Base-by-base conservation (phyloP, 805 yeast species). In the Blastobotrys mokoenaii region DNA sequence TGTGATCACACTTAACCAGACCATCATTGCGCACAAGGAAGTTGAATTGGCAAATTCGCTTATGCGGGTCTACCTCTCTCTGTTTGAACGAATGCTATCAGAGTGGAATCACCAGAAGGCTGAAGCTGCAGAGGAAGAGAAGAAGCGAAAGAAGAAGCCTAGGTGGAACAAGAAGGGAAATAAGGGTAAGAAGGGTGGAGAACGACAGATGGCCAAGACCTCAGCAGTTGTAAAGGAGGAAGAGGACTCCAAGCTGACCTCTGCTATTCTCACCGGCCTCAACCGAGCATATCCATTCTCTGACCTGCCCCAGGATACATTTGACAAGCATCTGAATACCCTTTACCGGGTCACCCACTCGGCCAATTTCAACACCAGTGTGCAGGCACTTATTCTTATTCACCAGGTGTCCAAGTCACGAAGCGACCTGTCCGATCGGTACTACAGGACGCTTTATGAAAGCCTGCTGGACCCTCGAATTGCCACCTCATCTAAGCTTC, bases 261-360 rank as follows among this genome's bases (percentile, higher is more conserved):
- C 96, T 25, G 96, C 96, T 12, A 73, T 93, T 46, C 74, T 93
- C 53, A 87, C 98, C 1, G 98, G 98, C 54, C 76, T 93, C 47
- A 93, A 93, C 63, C 84, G 98, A 67, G 89, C 97, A 0, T 90
- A 86, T 72, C 97, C 97, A 45, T 93, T 85, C 62, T 80, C 95
- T 1, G 73, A 79, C 51, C 69, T 93, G 45, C 74, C 79, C 33
- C 80, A 82, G 25, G 75, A 77, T 5, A 86, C 82, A 59, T 66
- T 68, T 44, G 77, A 79, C 52, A 70, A 75, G 49, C 97, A 93
- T 66, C 70, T 90, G 59, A 82, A 86, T 59, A 82, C 95, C 0
- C 68, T 93, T 46, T 93, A 83, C 73, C 79, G 78, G 58, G 90
- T 90, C 61, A 89, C 97, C 3, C 97, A 90, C 63, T 82, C 96